phyloP scores from a whole-genome alignment of 495 filamentous ascomycete genomes.

The Hypoxylon rickii region DNA sequence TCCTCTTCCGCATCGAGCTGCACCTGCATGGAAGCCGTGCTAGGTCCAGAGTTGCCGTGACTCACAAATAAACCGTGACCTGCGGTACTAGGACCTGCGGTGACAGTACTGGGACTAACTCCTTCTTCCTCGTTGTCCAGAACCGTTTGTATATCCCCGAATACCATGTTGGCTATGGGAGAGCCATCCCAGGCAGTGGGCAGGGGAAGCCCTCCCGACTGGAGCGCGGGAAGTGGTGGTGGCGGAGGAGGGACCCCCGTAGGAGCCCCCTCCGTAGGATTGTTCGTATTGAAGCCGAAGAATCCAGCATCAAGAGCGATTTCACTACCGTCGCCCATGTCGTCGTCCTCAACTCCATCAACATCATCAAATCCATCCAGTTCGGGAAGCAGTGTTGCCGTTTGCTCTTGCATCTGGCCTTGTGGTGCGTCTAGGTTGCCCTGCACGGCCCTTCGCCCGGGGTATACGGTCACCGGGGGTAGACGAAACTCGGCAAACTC shows the following conservation, averaged over 20 bases:
- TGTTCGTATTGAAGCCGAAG: conserved; percentile 14
- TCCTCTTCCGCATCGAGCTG: conserved; percentile 21
- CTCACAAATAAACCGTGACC: conserved; percentile 22
- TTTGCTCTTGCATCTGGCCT: conserved; percentile 8
- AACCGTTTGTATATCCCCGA: conserved; percentile 1
- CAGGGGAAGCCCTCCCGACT: background rate
- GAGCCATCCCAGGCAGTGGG: background rate
- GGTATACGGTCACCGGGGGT: conserved; percentile 3
- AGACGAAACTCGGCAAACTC: conserved; percentile 35
- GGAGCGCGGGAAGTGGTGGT: conserved; percentile 7
- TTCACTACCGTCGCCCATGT: conserved; percentile 51
- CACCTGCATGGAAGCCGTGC: conserved; percentile 36
- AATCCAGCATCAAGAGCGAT: conserved; percentile 43
- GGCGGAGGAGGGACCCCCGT: conserved; percentile 20
- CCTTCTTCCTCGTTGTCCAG: background rate
- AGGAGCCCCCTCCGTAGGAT: conserved; percentile 13
- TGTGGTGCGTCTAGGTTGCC: conserved; percentile 19
- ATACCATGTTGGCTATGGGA: background rate
- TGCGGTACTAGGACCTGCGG: conserved; percentile 18
- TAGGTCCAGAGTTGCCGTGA: conserved; percentile 16
- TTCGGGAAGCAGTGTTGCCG: conserved; percentile 19
- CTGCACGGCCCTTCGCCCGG: conserved; percentile 7
- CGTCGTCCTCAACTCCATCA: conserved; percentile 48
- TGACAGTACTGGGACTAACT: background rate
- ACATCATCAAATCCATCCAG: conserved; percentile 43